Percentiles rank a stretch among this genome's conserved stretches.
phyloP scores from a whole-genome alignment of 768 basidiomycete species.

The Boletus insuetus region DNA sequence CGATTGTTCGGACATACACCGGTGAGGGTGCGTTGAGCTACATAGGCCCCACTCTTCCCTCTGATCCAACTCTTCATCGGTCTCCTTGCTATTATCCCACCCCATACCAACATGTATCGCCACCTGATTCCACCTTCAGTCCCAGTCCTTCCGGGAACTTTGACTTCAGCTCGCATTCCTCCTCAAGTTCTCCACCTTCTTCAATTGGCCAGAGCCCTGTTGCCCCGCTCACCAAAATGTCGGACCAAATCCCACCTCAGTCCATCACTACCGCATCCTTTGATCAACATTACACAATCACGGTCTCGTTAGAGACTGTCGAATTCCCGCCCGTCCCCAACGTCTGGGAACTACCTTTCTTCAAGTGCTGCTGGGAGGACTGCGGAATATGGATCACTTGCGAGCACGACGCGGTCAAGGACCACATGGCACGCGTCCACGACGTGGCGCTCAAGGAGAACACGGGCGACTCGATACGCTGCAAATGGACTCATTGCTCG shows the following conservation, averaged over 20 bases:
- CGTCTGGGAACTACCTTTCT: constrained; percentile 3
- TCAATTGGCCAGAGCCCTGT: neutral
- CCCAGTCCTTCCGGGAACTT: neutral
- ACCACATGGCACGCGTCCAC: constrained; percentile 13
- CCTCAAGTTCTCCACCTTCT: neutral
- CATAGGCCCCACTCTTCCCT: neutral
- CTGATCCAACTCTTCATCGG: neutral
- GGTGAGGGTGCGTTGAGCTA: neutral
- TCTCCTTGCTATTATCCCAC: neutral
- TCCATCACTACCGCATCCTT: neutral
- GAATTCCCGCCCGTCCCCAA: constrained; percentile 2
- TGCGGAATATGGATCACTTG: constrained; percentile 22
- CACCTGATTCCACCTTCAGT: neutral
- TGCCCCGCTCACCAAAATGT: neutral
- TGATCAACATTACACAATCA: neutral
- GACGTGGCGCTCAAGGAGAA: neutral
- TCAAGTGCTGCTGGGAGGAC: constrained; percentile 14
- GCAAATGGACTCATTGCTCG: constrained; percentile 16
- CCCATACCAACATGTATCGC: neutral
- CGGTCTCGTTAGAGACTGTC: constrained; percentile 5
- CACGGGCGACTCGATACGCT: neutral
- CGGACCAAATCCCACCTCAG: neutral
- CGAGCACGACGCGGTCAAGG: constrained; percentile 9
- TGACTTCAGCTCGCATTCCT: neutral
- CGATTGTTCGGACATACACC: constrained; percentile 2